Percentiles rank a stretch among this genome's conserved stretches.
Conservation (phyloP, 1,139 yeast genomes). For the Geotrichum histeridarum region DNA sequence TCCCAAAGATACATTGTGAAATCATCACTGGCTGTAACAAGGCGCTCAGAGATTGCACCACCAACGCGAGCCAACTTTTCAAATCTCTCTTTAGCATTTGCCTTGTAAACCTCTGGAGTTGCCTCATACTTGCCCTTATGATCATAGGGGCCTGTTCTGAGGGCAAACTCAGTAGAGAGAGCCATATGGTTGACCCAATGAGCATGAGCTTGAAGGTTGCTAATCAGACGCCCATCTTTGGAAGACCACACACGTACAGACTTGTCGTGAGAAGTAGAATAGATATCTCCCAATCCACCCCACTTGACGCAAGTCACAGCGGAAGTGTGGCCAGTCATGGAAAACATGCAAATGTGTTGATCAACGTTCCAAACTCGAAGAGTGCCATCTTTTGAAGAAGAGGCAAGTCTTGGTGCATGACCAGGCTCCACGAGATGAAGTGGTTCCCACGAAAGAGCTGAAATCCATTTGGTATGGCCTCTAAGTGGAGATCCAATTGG, state of each 20-base stretch:
- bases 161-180: conserved; percentile 80
- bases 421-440: conserved; percentile 68
- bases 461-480: conserved; percentile 89
- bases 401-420: conserved; percentile 65
- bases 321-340: conserved; percentile 83
- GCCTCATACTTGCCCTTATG: conserved; percentile 45
- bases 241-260: conserved; percentile 91
- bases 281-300: conserved; percentile 85
- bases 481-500: conserved; percentile 65
- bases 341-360: conserved; percentile 59
- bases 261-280: conserved; percentile 92
- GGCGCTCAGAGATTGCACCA: conserved; percentile 67
- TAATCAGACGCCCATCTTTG: conserved; percentile 71
- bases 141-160: conserved; percentile 78
- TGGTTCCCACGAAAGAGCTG: conserved; percentile 92
- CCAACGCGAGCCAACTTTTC: conserved; percentile 72
- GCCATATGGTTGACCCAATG: conserved; percentile 98
- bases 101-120: conserved; percentile 51
- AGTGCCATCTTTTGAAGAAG: conserved; percentile 90
- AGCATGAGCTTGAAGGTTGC: conserved; percentile 80
- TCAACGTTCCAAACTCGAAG: conserved; percentile 85
- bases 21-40: conserved; percentile 95
- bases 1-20: conserved; percentile 98
- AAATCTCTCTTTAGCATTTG: conserved; percentile 58
- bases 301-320: conserved; percentile 92